phyloP scores from a whole-genome alignment of 495 filamentous ascomycete genomes.

The Poronia punctata region DNA sequence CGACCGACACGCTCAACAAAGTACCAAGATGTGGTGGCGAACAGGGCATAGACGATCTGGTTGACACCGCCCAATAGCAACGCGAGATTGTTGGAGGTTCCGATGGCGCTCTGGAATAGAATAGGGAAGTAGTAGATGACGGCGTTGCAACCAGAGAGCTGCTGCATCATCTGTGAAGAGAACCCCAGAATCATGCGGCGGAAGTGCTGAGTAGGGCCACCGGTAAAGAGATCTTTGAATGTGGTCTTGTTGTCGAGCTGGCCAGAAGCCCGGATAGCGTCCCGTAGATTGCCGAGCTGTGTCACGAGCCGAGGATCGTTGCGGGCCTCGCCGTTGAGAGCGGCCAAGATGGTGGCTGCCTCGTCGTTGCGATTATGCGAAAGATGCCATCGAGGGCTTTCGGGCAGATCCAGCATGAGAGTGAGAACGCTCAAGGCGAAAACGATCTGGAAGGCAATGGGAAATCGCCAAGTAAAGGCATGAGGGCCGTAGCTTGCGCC shows the following conservation, averaged over 20 bases:
- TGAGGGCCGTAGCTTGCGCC: constrained; percentile 55
- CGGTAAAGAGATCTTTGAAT: constrained; percentile 45
- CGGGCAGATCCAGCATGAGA: constrained; percentile 58
- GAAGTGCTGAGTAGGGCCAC: constrained; percentile 54
- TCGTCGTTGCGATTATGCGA: constrained; percentile 58
- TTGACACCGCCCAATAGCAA: constrained; percentile 24
- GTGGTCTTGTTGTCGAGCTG: constrained; percentile 39
- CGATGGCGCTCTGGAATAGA: constrained; percentile 30
- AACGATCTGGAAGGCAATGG: constrained; percentile 66
- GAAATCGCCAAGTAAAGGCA: constrained; percentile 62
- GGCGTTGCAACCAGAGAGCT: constrained; percentile 63
- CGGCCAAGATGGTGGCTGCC: constrained; percentile 55
- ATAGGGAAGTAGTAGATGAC: constrained; percentile 60
- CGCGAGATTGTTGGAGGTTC: constrained; percentile 16
- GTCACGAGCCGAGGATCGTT: constrained; percentile 44
- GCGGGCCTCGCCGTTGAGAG: constrained; percentile 49
- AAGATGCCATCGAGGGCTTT: constrained; percentile 67
- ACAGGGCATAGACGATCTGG: constrained; percentile 62
- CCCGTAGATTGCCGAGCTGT: constrained; percentile 52
- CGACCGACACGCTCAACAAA: constrained; percentile 64
- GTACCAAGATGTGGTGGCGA: constrained; percentile 67
- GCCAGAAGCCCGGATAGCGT: constrained; percentile 45
- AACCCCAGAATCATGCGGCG: constrained; percentile 49
- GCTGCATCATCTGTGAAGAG: constrained; percentile 61
- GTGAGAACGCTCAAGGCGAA: constrained; percentile 57